Evolutionary conservation across 2,329 filamentous ascomycete genomes (phyloP), one percentile per base, ranked within the genome.

Genomic region (Ceratocystis alfenasii): DNA sequence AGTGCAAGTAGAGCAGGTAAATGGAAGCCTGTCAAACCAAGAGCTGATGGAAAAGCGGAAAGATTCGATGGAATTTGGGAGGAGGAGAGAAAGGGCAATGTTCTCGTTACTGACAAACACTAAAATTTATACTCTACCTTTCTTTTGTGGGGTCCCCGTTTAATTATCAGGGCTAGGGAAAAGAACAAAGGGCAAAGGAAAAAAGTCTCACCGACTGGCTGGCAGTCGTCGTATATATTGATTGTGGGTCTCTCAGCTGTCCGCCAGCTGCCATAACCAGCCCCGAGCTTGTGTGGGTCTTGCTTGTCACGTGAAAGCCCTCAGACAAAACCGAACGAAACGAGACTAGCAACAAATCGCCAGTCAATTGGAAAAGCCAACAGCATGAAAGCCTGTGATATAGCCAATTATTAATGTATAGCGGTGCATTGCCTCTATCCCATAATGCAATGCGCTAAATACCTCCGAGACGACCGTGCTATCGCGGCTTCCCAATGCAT

Each of bases 21-120:
- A 53, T 17, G 25, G 7, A 62, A 45, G n/a, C 36, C 48, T 53
- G 45, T 25, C 20, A 46, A 69, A 69, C 64, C 48, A 70, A 7
- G 55, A 20, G 15, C 7, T 36, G 55, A 28, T 2, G 28, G 55
- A 8, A 59, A n/a, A 30, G 12, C 15, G 15, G 8, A 55, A n/a
- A 36, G 6, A 25, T 17, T 28, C 55, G 30, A 2, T 36, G 28
- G 28, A n/a, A 30, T 10, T n/a, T 17, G 10, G 10, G n/a, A 17
- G 17, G 0, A 33, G 55, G 10, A 0, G 2, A 59, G 55, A 59
- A 20, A 36, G 0, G 10, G 3, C 36, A 12, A 12, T 0, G 36
- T 1, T 36, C 28, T 5, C 0, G 55, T 20, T 4, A 17, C 55
- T 33, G 55, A 36, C 28, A 20, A n/a, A 3, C 25, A 30, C 55